phyloP scores from a whole-genome alignment of 2,329 filamentous ascomycete genomes.

The Paracoccidioides brasiliensis region DNA sequence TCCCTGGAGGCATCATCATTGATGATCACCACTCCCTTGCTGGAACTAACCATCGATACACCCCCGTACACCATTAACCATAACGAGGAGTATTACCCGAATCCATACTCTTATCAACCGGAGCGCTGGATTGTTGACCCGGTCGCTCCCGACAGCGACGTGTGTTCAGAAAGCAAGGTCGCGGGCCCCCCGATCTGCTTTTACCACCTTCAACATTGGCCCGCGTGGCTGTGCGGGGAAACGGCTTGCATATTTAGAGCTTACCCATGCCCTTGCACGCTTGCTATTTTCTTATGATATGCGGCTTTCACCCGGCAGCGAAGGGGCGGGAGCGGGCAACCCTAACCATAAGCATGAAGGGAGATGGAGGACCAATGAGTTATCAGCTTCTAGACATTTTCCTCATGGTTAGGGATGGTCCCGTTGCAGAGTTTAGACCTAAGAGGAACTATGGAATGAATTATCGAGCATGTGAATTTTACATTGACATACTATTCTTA shows the following conservation, averaged over 20 bases:
- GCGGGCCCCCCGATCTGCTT: slow-evolving; percentile 31
- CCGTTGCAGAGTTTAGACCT: slow-evolving; percentile 18
- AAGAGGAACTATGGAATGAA: slow-evolving; percentile 3
- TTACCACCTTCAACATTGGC: slow-evolving; percentile 26
- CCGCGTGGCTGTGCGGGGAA: slow-evolving; percentile 32
- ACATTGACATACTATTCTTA: not conserved
- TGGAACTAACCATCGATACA: slow-evolving; percentile 21
- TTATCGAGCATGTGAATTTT: not conserved
- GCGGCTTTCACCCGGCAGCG: not conserved
- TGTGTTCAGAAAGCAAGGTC: slow-evolving; percentile 18
- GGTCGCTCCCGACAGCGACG: slow-evolving; percentile 7
- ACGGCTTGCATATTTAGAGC: slow-evolving; percentile 31
- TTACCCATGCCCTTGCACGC: slow-evolving; percentile 27
- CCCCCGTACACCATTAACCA: slow-evolving; percentile 24
- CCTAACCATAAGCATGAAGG: slow-evolving; percentile 11
- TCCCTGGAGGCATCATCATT: slow-evolving; percentile 18
- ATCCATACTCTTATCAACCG: slow-evolving; percentile 20
- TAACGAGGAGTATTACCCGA: slow-evolving; percentile 20
- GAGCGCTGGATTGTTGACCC: slow-evolving; percentile 25
- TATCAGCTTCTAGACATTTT: slow-evolving; percentile 16
- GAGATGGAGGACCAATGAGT: slow-evolving; percentile 11
- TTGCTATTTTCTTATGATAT: slow-evolving; percentile 30
- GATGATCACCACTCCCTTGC: slow-evolving; percentile 21
- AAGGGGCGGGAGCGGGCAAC: slow-evolving; percentile 4
- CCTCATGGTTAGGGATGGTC: slow-evolving; percentile 21